phyloP scores from a whole-genome alignment of 106 monocot genomes.

The Triglochin maritima region DNA sequence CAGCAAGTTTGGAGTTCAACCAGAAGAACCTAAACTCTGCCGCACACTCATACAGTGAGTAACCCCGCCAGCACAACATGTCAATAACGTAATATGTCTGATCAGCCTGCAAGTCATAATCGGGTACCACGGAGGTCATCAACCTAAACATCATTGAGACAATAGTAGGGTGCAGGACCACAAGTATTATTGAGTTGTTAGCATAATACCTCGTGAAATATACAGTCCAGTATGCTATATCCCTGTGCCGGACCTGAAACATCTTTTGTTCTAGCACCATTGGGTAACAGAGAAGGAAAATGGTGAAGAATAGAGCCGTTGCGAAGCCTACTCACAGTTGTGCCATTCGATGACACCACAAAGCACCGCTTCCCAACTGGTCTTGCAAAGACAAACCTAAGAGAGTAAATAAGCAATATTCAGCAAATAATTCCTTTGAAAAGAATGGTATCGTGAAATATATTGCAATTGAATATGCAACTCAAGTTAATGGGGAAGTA shows the following conservation, averaged over 20 bases:
- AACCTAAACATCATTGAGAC: slow-evolving; percentile 1
- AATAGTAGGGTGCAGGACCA: background rate
- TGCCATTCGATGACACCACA: slow-evolving; percentile 83
- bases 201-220: slow-evolving; percentile 75
- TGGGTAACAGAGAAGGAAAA: slow-evolving; percentile 85
- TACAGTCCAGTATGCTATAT: slow-evolving; percentile 87
- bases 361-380: slow-evolving; percentile 88
- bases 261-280: slow-evolving; percentile 68
- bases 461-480: background rate
- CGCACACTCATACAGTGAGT: slow-evolving; percentile 85
- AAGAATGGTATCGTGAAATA: background rate
- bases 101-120: slow-evolving; percentile 50
- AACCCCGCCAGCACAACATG: slow-evolving; percentile 93
- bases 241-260: slow-evolving; percentile 54
- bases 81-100: slow-evolving; percentile 97
- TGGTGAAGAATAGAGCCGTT: slow-evolving; percentile 87
- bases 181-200: slow-evolving; percentile 4
- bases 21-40: slow-evolving; percentile 96
- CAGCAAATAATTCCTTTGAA: background rate
- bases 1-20: slow-evolving; percentile 85
- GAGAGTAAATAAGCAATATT: background rate
- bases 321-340: slow-evolving; percentile 74
- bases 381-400: slow-evolving; percentile 83
- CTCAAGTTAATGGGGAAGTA: background rate
- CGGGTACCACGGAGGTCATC: too few species aligned